These are phyloP conservation scores for Cadophora sp. DNA, from an alignment of 2,329 filamentous ascomycete genomes.

Conservation along the genomic window DNA sequence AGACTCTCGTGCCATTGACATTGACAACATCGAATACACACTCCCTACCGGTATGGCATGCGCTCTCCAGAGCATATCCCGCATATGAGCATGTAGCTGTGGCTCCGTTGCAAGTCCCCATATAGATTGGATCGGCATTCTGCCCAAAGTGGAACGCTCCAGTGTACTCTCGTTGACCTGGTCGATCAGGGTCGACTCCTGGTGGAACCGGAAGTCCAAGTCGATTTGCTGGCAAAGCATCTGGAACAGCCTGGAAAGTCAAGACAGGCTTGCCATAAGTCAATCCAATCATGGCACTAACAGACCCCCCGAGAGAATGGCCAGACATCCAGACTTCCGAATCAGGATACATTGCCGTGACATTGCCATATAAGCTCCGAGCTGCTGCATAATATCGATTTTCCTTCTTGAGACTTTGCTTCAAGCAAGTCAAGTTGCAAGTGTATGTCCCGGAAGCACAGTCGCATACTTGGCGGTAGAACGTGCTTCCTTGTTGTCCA, in stretches of 20 bases:
- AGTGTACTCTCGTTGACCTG: constrained; percentile 75
- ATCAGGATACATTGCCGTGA: constrained; percentile 85
- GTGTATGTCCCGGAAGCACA: constrained; percentile 87
- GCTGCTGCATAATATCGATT: constrained; percentile 92
- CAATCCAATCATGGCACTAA: constrained; percentile 85
- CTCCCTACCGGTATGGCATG: constrained; percentile 88
- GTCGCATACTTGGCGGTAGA: constrained; percentile 92
- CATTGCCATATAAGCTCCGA: constrained; percentile 89
- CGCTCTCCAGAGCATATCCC: constrained; percentile 91
- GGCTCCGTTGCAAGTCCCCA: constrained; percentile 90
- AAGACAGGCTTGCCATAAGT: constrained; percentile 92
- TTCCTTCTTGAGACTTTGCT: constrained; percentile 76
- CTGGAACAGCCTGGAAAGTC: constrained; percentile 91
- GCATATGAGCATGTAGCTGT: constrained; percentile 89
- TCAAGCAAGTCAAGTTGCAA: constrained; percentile 91
- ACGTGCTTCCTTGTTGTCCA: constrained; percentile 87
- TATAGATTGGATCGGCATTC: constrained; percentile 93
- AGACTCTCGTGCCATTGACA: constrained; percentile 91
- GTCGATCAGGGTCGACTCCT: constrained; percentile 71
- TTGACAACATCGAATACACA: constrained; percentile 93
- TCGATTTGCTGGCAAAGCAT: constrained; percentile 84
- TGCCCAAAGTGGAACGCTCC: constrained; percentile 92
- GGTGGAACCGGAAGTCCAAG: constrained; percentile 88
- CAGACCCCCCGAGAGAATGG: constrained; percentile 89
- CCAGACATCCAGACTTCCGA: constrained; percentile 89